A percentile compares a stretch with the other conserved stretches of the same genome.
These are phyloP conservation scores for Lipomyces yamadae DNA, from an alignment of 805 yeast genomes.

Conservation along the genomic window DNA sequence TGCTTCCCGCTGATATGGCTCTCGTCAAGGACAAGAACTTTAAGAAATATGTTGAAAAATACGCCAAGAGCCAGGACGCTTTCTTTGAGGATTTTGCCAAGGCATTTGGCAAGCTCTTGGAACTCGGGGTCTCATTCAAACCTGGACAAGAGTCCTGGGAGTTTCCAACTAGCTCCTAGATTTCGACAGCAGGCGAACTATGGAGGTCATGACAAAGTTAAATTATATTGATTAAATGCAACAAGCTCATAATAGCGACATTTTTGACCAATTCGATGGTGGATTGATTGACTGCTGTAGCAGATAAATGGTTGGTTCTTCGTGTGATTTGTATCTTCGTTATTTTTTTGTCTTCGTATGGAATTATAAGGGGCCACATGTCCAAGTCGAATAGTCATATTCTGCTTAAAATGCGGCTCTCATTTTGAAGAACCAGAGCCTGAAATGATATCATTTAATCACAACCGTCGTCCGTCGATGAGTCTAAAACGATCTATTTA, in stretches of 20 bases:
- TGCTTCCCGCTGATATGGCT: conserved; percentile 82
- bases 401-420: too few species aligned
- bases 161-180: conserved; percentile 32
- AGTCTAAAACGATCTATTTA: too few species aligned
- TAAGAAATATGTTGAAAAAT: conserved; percentile 62
- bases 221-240: background rate
- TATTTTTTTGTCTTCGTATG: too few species aligned
- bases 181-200: background rate
- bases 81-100: conserved; percentile 68
- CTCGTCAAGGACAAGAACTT: conserved; percentile 61
- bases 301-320: too few species aligned
- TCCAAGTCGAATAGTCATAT: too few species aligned
- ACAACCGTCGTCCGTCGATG: too few species aligned
- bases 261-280: background rate
- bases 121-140: conserved; percentile 74
- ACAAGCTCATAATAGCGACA: background rate
- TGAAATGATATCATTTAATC: too few species aligned
- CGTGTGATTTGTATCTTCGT: too few species aligned
- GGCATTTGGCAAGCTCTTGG: conserved; percentile 71
- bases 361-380: too few species aligned
- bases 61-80: conserved; percentile 66
- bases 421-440: too few species aligned
- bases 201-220: background rate
- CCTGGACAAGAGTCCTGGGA: conserved; percentile 42
- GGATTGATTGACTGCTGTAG: too few species aligned